Evolutionary conservation across 495 filamentous ascomycete species (phyloP).

Genomic region (Penicillium antarcticum): DNA sequence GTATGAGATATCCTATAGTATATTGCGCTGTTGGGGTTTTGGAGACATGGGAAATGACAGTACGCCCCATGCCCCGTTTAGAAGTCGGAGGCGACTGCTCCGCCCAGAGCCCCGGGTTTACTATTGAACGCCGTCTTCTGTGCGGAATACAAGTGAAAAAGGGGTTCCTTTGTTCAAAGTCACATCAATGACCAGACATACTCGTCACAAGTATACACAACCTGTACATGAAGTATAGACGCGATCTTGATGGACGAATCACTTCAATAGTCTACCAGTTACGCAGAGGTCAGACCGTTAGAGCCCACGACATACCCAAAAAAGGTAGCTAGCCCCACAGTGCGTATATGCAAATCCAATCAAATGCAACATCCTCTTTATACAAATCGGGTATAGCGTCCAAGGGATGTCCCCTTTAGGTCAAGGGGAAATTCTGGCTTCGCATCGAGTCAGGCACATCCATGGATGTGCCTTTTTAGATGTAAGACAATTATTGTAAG

Average conservation of each 20-base stretch:
- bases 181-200: no score
- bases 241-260: no score
- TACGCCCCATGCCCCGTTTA: neutral
- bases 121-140: no score
- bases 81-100: no score
- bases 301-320: neutral
- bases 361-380: neutral
- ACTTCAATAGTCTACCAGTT: neutral
- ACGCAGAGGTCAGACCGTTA: neutral
- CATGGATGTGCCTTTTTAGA: neutral
- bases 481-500: neutral
- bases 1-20: neutral
- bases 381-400: neutral
- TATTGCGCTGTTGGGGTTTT: no score
- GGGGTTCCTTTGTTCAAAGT: no score
- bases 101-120: no score
- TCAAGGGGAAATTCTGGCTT: neutral
- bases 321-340: neutral
- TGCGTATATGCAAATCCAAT: neutral
- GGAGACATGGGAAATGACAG: no score
- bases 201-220: no score
- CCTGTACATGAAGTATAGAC: no score
- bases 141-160: no score
- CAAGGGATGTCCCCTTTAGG: neutral
- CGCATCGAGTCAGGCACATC: neutral